Evolutionary conservation across 805 yeast genomes (phyloP), one percentile per base, ranked within the genome.

Genomic region (Ogataea angusta): DNA sequence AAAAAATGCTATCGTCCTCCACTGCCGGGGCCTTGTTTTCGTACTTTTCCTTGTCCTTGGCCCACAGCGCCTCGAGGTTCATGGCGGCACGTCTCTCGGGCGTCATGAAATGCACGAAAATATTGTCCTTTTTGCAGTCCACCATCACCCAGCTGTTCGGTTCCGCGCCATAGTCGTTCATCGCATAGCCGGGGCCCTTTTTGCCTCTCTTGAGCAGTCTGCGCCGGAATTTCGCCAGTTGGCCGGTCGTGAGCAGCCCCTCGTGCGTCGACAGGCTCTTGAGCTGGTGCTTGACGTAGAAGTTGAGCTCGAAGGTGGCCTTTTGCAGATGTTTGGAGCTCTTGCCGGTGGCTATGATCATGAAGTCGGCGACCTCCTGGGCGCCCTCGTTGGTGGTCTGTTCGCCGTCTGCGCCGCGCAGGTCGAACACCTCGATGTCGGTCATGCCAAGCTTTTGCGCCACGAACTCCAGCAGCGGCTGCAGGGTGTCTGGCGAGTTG

Each of bases 101-200:
- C 0, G 95, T 86, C 53, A 90, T 63, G 13, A 90, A 62, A 61
- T 90, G 95, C 23, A 90, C 72, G 40, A 70, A 75, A 3, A 88
- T 73, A 27, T 78, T 77, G 45, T 81, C 83, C 2, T 75, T 62
- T 19, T 71, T 68, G 35, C 87, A 74, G 52, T 87, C 88, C 34
- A 89, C 68, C 75, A 86, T 78, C 16, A 86, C 78, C 98, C 98
- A 90, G 18, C 85, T 75, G 51, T 87, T 88, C 4, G 80, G 69
- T 5, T 68, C 50, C 10, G 66, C 63, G 12, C 85, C 84, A 52
- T 75, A 80, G 40, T 74, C 78, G 43, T 73, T 73, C 49, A 76
- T 76, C 1, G 80, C 71, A 37, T 72, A 67, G 12, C 73, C 73
- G 12, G 69, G 69, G n/a, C 70, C 66, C 52, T 76, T 76, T 40